phyloP scores from a whole-genome alignment of 2,329 filamentous ascomycete species.

The Penicillium sp. region DNA sequence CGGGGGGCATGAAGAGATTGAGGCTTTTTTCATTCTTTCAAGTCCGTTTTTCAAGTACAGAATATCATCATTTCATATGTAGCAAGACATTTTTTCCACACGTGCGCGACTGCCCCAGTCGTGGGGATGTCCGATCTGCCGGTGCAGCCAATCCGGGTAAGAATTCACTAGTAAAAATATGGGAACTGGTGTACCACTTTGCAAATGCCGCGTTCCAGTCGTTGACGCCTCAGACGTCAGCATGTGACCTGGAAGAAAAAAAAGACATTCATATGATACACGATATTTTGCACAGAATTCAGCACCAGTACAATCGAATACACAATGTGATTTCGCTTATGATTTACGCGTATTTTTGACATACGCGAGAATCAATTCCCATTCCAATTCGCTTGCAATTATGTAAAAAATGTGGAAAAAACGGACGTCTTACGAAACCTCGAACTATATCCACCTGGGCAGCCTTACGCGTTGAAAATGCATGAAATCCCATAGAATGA shows the following conservation, averaged over 20 bases:
- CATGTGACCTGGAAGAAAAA: slow-evolving; percentile 12
- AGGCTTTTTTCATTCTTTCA: not conserved
- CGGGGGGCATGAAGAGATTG: not conserved
- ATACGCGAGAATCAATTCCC: not conserved
- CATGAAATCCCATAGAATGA: not conserved
- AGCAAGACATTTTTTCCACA: slow-evolving; percentile 4
- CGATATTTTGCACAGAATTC: not conserved
- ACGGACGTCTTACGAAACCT: slow-evolving; percentile 2
- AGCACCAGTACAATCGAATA: not conserved
- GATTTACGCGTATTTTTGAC: not conserved
- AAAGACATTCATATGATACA: not conserved
- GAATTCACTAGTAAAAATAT: not conserved
- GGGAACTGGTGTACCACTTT: not conserved
- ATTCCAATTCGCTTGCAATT: slow-evolving; percentile 13
- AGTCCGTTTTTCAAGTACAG: not conserved
- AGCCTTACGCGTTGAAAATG: not conserved
- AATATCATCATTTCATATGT: not conserved
- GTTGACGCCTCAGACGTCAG: slow-evolving; percentile 14
- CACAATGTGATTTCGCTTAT: not conserved
- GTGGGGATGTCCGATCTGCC: slow-evolving; percentile 11
- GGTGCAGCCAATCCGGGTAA: slow-evolving; percentile 2
- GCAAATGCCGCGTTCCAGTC: slow-evolving; percentile 6
- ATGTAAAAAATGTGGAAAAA: slow-evolving; percentile 15
- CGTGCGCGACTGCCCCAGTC: slow-evolving; percentile 20
- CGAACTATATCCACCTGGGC: slow-evolving; percentile 17